phyloP scores from a whole-genome alignment of 2,329 filamentous ascomycete species.

The Trichoderma atrobrunneum region DNA sequence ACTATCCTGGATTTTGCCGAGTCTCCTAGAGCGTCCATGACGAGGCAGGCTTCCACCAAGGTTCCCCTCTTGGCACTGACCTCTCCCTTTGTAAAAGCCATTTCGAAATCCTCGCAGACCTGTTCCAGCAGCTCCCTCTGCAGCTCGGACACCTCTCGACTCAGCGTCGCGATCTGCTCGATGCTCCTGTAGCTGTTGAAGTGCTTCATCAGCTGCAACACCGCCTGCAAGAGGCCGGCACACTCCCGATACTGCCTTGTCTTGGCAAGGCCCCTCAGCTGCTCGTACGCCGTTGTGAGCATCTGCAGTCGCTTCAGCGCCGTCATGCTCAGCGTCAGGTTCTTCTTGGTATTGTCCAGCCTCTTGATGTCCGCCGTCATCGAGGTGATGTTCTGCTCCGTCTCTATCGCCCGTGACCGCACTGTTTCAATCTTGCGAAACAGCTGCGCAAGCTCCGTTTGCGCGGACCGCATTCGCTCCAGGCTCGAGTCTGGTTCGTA shows the following conservation, averaged over 20 bases:
- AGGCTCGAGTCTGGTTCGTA: conserved; percentile 84
- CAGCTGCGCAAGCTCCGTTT: conserved; percentile 81
- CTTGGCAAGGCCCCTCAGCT: conserved; percentile 78
- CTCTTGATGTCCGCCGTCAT: conserved; percentile 99
- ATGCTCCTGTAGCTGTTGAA: conserved; percentile 98
- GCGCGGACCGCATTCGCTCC: conserved; percentile 85
- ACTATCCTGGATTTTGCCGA: conserved; percentile 76
- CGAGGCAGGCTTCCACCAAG: conserved; percentile 82
- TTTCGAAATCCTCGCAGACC: conserved; percentile 98
- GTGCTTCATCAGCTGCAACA: conserved; percentile 95
- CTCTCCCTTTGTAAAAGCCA: conserved; percentile 88
- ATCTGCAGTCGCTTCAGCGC: conserved; percentile 96
- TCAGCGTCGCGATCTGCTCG: conserved; percentile 92
- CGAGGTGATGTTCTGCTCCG: conserved; percentile 91
- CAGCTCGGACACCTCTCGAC: conserved; percentile 87
- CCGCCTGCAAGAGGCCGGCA: conserved; percentile 87
- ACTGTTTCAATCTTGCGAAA: conserved; percentile 96
- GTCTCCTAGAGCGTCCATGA: conserved; percentile 93
- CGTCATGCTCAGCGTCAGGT: conserved; percentile 96
- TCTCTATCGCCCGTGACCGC: conserved; percentile 81
- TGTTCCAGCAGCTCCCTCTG: conserved; percentile 92
- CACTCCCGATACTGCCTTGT: conserved; percentile 92
- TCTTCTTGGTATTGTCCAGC: conserved; percentile 92
- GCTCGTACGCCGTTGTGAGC: conserved; percentile 98
- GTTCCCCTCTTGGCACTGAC: conserved; percentile 65